Evolutionary conservation across 768 basidiomycete species (phyloP), one percentile per base, ranked within the genome.

Genomic region (Mycena olivaceomarginata): DNA sequence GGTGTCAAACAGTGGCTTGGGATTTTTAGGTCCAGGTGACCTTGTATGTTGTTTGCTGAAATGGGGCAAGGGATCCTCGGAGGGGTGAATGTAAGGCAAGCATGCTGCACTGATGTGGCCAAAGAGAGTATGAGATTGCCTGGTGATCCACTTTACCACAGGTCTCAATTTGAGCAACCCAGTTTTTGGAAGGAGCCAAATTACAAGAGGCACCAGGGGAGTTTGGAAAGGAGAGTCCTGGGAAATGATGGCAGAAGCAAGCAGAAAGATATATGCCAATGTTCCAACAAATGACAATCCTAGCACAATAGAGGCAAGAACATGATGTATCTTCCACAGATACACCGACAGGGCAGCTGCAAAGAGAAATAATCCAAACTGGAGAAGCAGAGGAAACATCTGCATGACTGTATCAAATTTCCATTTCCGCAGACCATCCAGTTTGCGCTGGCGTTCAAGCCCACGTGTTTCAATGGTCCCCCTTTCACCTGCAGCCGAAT

Each of bases 381-480:
- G n/a, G n/a, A n/a, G n/a, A n/a, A n/a, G n/a, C n/a, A n/a, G n/a
- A n/a, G n/a, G n/a, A n/a, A n/a, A n/a, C n/a, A n/a, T n/a, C n/a
- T n/a, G n/a, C n/a, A n/a, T n/a, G n/a, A n/a, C n/a, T n/a, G n/a
- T n/a, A n/a, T n/a, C n/a, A n/a, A n/a, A n/a, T 65, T 31, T 65
- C 64, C 64, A 65, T 11, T 22, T 65, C 6, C 18, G 41, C n/a
- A 67, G 46, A 13, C 67, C 67, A 45, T 67, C 67, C 3, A 67
- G 22, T 53, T 67, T 67, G 4, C 48, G 45, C 37, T 67, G 67
- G 18, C 67, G 67, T 20, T 67, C 48, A 8, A 67, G 48, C 9
- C 67, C 67, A 16, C 67, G 46, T 16, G 45, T 25, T 53, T 67
- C 67, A 18, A 67, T 25, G 1, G 48, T 37, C 1, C 67, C 67